These are phyloP conservation scores for Penicillium crystallinum DNA, from an alignment of 495 filamentous ascomycete species.

Conservation along the genomic window DNA sequence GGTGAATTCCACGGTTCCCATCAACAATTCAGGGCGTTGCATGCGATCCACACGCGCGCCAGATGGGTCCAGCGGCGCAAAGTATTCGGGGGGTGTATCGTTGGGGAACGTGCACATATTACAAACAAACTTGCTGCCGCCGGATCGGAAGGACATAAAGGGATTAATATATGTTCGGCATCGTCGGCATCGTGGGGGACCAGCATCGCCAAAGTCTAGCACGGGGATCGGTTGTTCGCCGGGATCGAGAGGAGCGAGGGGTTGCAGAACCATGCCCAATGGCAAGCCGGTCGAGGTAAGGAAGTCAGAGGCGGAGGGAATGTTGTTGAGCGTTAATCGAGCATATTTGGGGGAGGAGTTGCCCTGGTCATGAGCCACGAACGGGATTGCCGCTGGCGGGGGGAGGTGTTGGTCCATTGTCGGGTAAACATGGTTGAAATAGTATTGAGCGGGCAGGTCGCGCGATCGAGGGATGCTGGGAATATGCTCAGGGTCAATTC, in stretches of 20 bases:
- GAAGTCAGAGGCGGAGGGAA: constrained; percentile 78
- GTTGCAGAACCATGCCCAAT: constrained; percentile 83
- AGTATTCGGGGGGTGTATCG: constrained; percentile 89
- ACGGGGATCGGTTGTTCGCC: constrained; percentile 88
- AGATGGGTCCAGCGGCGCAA: constrained; percentile 80
- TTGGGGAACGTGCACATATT: constrained; percentile 99
- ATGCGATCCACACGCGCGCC: constrained; percentile 83
- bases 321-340: constrained; percentile 84
- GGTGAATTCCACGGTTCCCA: constrained; percentile 90
- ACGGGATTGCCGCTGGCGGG: constrained; percentile 84
- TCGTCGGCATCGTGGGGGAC: constrained; percentile 87
- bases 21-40: constrained; percentile 82
- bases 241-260: constrained; percentile 73
- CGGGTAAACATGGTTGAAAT: constrained; percentile 79
- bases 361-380: constrained; percentile 89
- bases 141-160: constrained; percentile 94
- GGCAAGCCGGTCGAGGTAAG: constrained; percentile 74
- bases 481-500: constrained; percentile 87
- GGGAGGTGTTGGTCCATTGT: constrained; percentile 90
- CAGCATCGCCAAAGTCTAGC: constrained; percentile 88
- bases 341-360: constrained; percentile 95
- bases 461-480: constrained; percentile 85
- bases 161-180: constrained; percentile 98
- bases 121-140: constrained; percentile 94
- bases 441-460: constrained; percentile 76